Percentiles rank a stretch among this genome's conserved stretches.
These are phyloP conservation scores for Immersiporthe knoxdaviesiana DNA, from an alignment of 2,329 filamentous ascomycete genomes.

Conservation along the genomic window DNA sequence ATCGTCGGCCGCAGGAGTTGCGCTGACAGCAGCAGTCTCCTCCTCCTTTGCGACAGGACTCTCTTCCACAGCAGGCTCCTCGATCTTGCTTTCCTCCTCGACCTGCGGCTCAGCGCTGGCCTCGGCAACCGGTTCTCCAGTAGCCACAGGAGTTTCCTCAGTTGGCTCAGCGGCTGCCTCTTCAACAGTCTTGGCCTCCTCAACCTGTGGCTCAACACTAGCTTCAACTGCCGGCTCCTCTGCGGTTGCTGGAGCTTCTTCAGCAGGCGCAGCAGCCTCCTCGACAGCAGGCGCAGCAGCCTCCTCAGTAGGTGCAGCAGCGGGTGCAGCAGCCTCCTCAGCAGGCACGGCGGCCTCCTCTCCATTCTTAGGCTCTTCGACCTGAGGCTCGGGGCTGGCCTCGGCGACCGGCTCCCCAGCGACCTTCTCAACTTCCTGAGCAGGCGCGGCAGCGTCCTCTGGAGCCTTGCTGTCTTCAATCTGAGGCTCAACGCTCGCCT, in stretches of 20 bases:
- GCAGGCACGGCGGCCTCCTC: too few species aligned
- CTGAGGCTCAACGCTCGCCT: too few species aligned
- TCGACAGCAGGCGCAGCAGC: too few species aligned
- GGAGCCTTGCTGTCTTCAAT: too few species aligned
- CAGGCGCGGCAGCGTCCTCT: too few species aligned
- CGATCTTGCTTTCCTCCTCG: constrained; percentile 25
- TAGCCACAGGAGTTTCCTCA: not conserved
- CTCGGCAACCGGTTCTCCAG: constrained; percentile 1
- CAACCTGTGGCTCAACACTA: not conserved
- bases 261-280: not conserved
- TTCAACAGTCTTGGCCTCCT: not conserved
- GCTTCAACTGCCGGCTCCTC: constrained; percentile 8
- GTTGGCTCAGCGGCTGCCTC: not conserved
- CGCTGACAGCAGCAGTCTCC: constrained; percentile 10
- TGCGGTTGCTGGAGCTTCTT: constrained; percentile 6
- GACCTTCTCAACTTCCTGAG: too few species aligned
- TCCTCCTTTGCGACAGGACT: constrained; percentile 15
- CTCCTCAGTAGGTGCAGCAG: too few species aligned
- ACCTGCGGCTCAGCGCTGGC: constrained; percentile 7
- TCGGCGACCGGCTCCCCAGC: too few species aligned
- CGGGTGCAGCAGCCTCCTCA: too few species aligned
- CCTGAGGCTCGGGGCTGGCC: too few species aligned
- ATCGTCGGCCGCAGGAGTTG: constrained; percentile 25
- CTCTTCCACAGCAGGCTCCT: constrained; percentile 28
- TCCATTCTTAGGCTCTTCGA: too few species aligned